Base-by-base conservation (phyloP, 129 eudicot genomes). In the sunflower (Helianthus annuus) region DNA sequence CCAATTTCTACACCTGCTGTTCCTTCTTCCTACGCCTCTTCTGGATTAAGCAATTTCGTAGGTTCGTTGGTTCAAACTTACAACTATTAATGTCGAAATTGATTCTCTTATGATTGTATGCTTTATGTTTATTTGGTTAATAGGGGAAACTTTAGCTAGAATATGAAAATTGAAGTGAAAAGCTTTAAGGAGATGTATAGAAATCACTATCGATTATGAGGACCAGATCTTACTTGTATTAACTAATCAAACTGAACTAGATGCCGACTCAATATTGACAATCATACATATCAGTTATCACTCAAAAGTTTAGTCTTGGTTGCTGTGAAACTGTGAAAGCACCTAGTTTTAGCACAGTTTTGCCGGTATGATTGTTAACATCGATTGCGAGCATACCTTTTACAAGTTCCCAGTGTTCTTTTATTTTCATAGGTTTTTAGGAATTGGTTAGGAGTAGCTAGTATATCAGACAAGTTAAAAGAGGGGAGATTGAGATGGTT, bases 21-120 rank as follows among this genome's bases (percentile, higher is more conserved):
- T 59, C 67, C 59, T 22, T 46, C 78, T 27, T 71, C 70, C 2
- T 60, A 66, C 48, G 59, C 77, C 10, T 61, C 81, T 15, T 70
- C 78, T 66, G 82, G 83, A 71, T 70, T 66, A 3, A 51, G 16
- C 68, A 80, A 84, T 66, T 84, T 87, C 42, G 32, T 56, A 84
- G 89, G 92, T 84, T 9, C 40, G 78, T 49, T 53, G 55, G 34
- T 56, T 49, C 29, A 14, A 2, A 9, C 27, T 52, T 44, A 29
- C 55, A 44, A 39, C 2, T 70, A 19, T 32, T 19, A 22, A 70
- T 56, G 2, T 38, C 7, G 24, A 12, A 27, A 15, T 72, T 59
- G 36, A 12, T 53, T 36, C 2, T 10, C 42, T 4, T 51, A 14
- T 46, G 71, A 24, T 45, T 5, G 4, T 2, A 32, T 67, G 10